A percentile compares a stretch with the other conserved stretches of the same genome.
phyloP scores from a whole-genome alignment of 176 grass and related monocot species.

The Pontederia paniculata region DNA sequence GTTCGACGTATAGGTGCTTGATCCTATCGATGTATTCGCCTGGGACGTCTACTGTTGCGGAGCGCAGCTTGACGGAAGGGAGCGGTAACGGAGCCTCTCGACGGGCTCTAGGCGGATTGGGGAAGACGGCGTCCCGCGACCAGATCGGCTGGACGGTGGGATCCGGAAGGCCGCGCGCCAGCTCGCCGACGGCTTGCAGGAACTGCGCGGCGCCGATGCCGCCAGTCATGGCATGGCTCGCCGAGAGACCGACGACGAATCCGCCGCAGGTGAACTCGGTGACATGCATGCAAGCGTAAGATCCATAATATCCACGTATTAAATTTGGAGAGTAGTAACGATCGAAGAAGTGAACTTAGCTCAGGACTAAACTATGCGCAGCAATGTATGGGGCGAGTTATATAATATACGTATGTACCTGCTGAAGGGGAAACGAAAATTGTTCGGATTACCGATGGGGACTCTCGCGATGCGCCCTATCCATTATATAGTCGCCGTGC shows the following conservation, averaged over 20 bases:
- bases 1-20: slow-evolving; percentile 36
- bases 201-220: not conserved
- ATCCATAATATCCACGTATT: no score
- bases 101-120: not conserved
- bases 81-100: not conserved
- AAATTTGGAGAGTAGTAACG: no score
- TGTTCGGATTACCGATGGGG: not conserved
- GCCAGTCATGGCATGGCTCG: not conserved
- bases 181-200: not conserved
- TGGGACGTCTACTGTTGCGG: slow-evolving; percentile 38
- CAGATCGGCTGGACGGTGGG: not conserved
- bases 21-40: slow-evolving; percentile 31
- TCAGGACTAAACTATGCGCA: no score
- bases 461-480: no score
- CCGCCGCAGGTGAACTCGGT: not conserved
- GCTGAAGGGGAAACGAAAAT: not conserved
- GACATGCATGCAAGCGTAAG: not conserved
- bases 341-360: no score
- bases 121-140: slow-evolving; percentile 1
- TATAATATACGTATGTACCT: no score
- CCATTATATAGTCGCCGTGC: no score
- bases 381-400: no score
- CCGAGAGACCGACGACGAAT: not conserved
- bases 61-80: not conserved
- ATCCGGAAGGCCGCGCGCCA: not conserved